A percentile compares a stretch with the other conserved stretches of the same genome.
Conservation (phyloP, 352 stramenopile species). For the Pythium aristosporum region DNA sequence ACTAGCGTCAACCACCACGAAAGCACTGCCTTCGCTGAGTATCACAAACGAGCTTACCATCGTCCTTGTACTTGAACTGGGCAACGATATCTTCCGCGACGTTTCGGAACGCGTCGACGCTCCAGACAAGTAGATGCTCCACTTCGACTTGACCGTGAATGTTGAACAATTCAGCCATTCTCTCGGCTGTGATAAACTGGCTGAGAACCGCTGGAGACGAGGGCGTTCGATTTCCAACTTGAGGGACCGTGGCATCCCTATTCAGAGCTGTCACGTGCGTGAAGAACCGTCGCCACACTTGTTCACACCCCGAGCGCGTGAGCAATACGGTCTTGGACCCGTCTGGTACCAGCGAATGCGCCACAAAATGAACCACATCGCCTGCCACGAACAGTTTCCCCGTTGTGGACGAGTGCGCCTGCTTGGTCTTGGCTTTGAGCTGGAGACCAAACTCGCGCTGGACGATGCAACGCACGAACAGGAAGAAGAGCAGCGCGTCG, state of each 20-base stretch:
- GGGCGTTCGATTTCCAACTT: neutral
- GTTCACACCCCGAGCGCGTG: constrained; percentile 39
- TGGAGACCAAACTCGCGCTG: constrained; percentile 58
- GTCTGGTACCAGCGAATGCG: constrained; percentile 53
- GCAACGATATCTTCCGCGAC: constrained; percentile 72
- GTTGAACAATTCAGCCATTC: constrained; percentile 29
- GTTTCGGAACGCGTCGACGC: constrained; percentile 49
- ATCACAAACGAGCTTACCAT: constrained; percentile 34
- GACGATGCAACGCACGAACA: constrained; percentile 42
- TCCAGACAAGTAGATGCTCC: constrained; percentile 45
- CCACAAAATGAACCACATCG: constrained; percentile 19
- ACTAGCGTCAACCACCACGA: neutral
- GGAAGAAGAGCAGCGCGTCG: constrained; percentile 64
- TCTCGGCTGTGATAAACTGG: constrained; percentile 41
- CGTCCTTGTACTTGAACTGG: constrained; percentile 83
- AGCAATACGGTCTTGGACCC: constrained; percentile 57
- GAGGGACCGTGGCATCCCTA: neutral
- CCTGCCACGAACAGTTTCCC: constrained; percentile 43
- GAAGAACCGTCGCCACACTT: constrained; percentile 47
- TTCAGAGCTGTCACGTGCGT: constrained; percentile 17
- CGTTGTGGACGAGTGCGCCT: constrained; percentile 40
- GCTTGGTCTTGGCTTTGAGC: constrained; percentile 60
- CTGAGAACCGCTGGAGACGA: constrained; percentile 31
- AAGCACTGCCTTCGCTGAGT: neutral
- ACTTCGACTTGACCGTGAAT: constrained; percentile 17